Evolutionary conservation across 805 yeast species (phyloP).

Genomic region (Schwanniomyces polymorphus): DNA sequence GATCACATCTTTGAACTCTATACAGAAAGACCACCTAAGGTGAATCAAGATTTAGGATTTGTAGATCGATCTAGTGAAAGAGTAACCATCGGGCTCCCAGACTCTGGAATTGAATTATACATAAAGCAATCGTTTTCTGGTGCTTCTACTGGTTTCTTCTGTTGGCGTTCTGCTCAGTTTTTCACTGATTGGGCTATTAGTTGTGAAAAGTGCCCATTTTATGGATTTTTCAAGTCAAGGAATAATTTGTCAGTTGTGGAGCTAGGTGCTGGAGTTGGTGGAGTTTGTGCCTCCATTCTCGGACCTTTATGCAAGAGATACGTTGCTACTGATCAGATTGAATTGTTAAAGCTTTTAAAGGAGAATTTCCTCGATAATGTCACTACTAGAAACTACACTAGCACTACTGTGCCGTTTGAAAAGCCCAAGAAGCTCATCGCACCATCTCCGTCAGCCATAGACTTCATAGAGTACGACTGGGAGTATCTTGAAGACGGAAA

Average conservation of each 20-base stretch:
- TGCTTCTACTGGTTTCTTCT: conserved; percentile 57
- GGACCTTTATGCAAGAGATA: conserved; percentile 34
- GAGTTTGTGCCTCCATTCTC: conserved; percentile 43
- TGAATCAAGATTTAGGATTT: conserved; percentile 33
- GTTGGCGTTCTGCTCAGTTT: conserved; percentile 55
- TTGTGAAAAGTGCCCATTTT: conserved; percentile 24
- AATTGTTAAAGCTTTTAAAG: conserved; percentile 49
- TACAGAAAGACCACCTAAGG: conserved; percentile 24
- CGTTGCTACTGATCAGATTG: conserved; percentile 61
- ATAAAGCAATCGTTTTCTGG: conserved; percentile 35
- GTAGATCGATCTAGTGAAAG: conserved; percentile 26
- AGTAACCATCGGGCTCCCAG: conserved; percentile 20
- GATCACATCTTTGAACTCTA: conserved; percentile 35
- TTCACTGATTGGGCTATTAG: conserved; percentile 56
- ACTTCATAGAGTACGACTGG: conserved; percentile 62
- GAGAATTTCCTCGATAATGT: conserved; percentile 46
- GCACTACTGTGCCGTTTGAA: neutral
- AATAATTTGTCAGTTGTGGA: conserved; percentile 41
- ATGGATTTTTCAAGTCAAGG: conserved; percentile 5
- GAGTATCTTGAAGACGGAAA: conserved; percentile 44
- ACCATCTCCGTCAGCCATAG: conserved; percentile 24
- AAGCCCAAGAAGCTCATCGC: conserved; percentile 1
- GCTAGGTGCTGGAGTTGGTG: conserved; percentile 63
- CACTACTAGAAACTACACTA: conserved; percentile 1
- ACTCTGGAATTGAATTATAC: conserved; percentile 20